These are phyloP conservation scores for Ramalina peruviana DNA, from an alignment of 495 filamentous ascomycete genomes.

Conservation along the genomic window DNA sequence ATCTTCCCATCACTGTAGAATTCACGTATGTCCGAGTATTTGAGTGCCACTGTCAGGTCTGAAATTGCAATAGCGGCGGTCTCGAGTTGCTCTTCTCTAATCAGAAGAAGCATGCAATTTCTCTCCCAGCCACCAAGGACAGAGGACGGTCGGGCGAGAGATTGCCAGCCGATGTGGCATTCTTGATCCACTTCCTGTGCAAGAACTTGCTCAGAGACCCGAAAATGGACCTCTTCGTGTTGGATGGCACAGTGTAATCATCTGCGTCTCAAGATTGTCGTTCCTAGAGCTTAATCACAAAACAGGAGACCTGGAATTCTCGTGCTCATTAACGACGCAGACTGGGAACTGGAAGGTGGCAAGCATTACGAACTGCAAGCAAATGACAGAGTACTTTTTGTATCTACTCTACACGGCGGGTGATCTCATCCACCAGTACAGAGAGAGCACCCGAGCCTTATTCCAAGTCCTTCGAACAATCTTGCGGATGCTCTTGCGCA, in stretches of 20 bases:
- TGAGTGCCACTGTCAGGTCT: slow-evolving; percentile 3
- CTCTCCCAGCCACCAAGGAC: slow-evolving; percentile 49
- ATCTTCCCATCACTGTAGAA: slow-evolving; percentile 50
- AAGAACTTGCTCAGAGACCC: slow-evolving; percentile 70
- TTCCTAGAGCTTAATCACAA: slow-evolving; percentile 8
- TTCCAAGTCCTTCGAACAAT: no score
- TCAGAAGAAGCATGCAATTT: slow-evolving; percentile 52
- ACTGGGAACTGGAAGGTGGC: slow-evolving; percentile 97
- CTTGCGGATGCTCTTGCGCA: no score
- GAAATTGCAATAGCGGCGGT: slow-evolving; percentile 49
- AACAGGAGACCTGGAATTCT: slow-evolving; percentile 87
- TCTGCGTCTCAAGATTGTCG: slow-evolving; percentile 21
- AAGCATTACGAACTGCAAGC: slow-evolving; percentile 70
- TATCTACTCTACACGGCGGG: slow-evolving; percentile 94
- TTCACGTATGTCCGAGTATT: slow-evolving; percentile 46
- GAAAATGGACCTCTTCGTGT: slow-evolving; percentile 79
- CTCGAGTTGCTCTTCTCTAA: slow-evolving; percentile 92
- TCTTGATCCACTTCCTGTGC: slow-evolving; percentile 68
- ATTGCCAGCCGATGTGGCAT: slow-evolving; percentile 46
- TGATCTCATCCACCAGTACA: slow-evolving; percentile 20
- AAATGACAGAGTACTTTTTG: slow-evolving; percentile 84
- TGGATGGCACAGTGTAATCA: slow-evolving; percentile 67
- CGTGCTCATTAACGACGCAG: slow-evolving; percentile 91
- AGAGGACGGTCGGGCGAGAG: slow-evolving; percentile 16
- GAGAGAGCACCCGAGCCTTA: no score